Base-by-base conservation (phyloP, 176 grass and related monocot species). In the Ananas comosus region DNA sequence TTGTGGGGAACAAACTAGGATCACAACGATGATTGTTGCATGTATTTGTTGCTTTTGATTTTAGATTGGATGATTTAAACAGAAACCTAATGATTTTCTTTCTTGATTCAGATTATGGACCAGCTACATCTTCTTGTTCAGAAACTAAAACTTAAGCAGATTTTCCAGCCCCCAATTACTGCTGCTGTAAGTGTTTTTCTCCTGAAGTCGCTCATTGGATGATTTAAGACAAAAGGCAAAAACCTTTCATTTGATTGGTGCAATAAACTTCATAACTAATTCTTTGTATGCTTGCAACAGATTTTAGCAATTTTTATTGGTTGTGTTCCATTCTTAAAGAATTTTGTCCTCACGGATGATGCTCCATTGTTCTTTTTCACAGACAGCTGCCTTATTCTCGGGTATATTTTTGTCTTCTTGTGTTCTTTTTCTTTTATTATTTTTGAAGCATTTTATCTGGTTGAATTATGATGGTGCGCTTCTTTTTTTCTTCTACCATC, bases 321-420 rank as follows among this genome's bases (percentile, higher is more conserved):
- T 51, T 27, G 85, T 49, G 73, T 93, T 48, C 95, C 95, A 58
- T 75, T 99, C 73, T 81, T 99, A 64, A 99, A 99, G 87, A 83
- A 86, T 70, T 81, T 99, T 51, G 27, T 99, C 53, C 85, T 99
- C 59, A 91, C 90, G 2, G 85, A 94, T 84, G 89, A 99, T 54
- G 95, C 95, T 2, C 95, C 95, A 58, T 77, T 99, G 11, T 99
- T 99, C 90, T 99, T 99, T 74, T 86, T 99, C 67, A 99, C 95
- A n/a, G 95, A 99, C 63, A 99, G 95, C 78, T 99, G 95, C n/a
- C 90, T 99, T 63, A 99, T 99, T 80, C 95, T 99, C 82, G 90
- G 95, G 95, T 99, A 92, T 65, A 71, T 67, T 51, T 72, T 16
- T 80, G 23, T 72, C 48, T 65, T 59, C 54, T 78, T 70, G 49